Base-by-base conservation (phyloP, 2,329 filamentous ascomycete genomes). In the Sporothrix protearum region DNA sequence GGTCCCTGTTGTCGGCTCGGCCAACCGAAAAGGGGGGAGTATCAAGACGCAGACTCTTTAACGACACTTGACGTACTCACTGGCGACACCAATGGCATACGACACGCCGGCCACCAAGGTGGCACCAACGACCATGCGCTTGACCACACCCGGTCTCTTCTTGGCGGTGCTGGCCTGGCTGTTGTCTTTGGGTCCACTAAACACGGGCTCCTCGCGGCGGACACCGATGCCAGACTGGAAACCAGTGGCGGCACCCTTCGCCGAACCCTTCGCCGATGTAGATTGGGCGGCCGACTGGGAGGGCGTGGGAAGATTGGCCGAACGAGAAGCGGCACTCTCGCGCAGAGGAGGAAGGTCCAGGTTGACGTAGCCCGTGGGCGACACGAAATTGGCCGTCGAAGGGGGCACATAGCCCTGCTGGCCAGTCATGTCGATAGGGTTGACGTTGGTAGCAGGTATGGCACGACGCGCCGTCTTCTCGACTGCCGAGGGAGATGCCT, bases 361-460 rank as follows among this genome's bases (percentile, higher is more conserved):
- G 74, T 89, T 90, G 57, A 91, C 86, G 76, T 89, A 91, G 0
- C 88, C 89, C 0, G 88, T 91, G 0, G 89, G 88, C 45, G 86
- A 89, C 22, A 88, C 87, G 77, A 89, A 91, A 69, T 86, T 85
- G 4, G 87, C 87, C 5, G 86, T 85, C 7, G 82, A 80, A 2
- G 82, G 79, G 3, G 79, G 77, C 12, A 82, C 80, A 4, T 78
- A 76, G 16, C 64, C 8, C 3, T 61, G 64, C 3, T 80, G 80
- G 63, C 83, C 83, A 76, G 84, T 86, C 82, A 85, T 83, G 76
- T 87, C 85, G 69, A 91, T 88, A 0, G 89, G 88, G 75, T 91
- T 91, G 74, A 88, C 77, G 16, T 76, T 74, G 33, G 72, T 47
- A 28, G 67, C 74, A 36, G 47, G 9, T 19, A 66, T 71, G 71